Evolutionary conservation across 805 yeast species (phyloP).

Genomic region (Jamesozyma hellenica): DNA sequence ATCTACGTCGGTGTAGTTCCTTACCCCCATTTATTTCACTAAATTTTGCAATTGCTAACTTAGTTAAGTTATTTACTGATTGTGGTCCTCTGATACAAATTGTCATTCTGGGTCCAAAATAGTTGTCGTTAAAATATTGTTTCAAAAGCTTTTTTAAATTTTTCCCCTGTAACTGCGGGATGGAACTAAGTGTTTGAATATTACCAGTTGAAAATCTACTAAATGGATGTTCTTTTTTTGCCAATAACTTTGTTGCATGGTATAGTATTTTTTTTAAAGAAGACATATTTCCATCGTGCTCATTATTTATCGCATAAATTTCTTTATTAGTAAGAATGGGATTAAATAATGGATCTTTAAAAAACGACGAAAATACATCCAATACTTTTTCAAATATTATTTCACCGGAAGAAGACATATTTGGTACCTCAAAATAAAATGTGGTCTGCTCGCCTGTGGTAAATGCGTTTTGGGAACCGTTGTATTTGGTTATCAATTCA

Average conservation of each 20-base stretch:
- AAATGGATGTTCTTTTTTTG: conserved; percentile 43
- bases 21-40: conserved; percentile 22
- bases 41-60: conserved; percentile 39
- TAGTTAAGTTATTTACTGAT: conserved; percentile 47
- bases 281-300: conserved; percentile 47
- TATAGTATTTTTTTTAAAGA: conserved; percentile 39
- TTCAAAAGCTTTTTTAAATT: conserved; percentile 32
- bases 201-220: conserved; percentile 59
- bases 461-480: conserved; percentile 57
- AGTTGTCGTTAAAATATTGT: conserved; percentile 35
- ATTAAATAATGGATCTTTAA: conserved; percentile 43
- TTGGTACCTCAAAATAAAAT: conserved; percentile 54
- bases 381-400: conserved; percentile 39
- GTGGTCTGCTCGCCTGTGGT: conserved; percentile 61
- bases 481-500: conserved; percentile 34
- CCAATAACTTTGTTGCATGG: conserved; percentile 48
- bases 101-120: conserved; percentile 40
- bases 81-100: conserved; percentile 59
- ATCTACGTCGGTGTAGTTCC: conserved; percentile 1
- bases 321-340: conserved; percentile 38
- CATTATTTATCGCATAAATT: conserved; percentile 53
- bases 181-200: conserved; percentile 36
- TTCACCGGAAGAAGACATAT: conserved; percentile 23
- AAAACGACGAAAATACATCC: conserved; percentile 41
- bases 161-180: conserved; percentile 27